A percentile compares a stretch with the other conserved stretches of the same genome.
Conservation (phyloP, 441 rosid species). For the Melastoma candidum region DNA sequence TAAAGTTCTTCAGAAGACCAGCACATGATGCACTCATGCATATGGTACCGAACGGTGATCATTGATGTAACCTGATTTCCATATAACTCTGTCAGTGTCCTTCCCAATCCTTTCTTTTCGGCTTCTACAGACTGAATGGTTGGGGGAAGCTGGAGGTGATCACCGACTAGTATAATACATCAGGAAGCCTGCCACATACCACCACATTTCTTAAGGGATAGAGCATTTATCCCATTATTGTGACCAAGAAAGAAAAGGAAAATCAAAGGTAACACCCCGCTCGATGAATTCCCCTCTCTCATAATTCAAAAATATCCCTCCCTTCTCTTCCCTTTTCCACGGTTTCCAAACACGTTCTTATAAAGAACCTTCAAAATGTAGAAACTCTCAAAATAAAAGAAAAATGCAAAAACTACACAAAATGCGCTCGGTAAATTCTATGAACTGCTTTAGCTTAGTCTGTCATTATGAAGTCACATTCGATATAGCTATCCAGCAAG, state of each 20-base stretch:
- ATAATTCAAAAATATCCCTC: too few relatives aligned
- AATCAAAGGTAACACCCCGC: too few relatives aligned
- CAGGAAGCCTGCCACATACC: constrained; percentile 55
- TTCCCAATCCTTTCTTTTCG: constrained; percentile 87
- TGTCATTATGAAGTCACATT: constrained; percentile 34
- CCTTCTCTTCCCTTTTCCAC: too few relatives aligned
- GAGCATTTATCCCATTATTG: background rate
- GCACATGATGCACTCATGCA: constrained; percentile 95
- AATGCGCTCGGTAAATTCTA: background rate
- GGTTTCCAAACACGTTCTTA: too few relatives aligned
- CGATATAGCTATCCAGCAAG: constrained; percentile 85
- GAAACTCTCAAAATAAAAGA: constrained; percentile 1
- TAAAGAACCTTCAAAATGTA: too few relatives aligned
- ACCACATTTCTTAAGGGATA: background rate
- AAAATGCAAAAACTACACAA: background rate
- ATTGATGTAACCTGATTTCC: constrained; percentile 75
- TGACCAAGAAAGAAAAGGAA: too few relatives aligned
- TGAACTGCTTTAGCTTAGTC: background rate
- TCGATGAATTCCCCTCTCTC: too few relatives aligned
- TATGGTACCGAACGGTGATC: constrained; percentile 96
- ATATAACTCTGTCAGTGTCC: constrained; percentile 75
- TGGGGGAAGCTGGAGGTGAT: constrained; percentile 99
- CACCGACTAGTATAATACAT: constrained; percentile 91
- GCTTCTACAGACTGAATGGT: constrained; percentile 93
- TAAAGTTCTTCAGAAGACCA: constrained; percentile 96